Evolutionary conservation across 2,329 filamentous ascomycete genomes (phyloP).

Genomic region (Ophiostoma perfectum): DNA sequence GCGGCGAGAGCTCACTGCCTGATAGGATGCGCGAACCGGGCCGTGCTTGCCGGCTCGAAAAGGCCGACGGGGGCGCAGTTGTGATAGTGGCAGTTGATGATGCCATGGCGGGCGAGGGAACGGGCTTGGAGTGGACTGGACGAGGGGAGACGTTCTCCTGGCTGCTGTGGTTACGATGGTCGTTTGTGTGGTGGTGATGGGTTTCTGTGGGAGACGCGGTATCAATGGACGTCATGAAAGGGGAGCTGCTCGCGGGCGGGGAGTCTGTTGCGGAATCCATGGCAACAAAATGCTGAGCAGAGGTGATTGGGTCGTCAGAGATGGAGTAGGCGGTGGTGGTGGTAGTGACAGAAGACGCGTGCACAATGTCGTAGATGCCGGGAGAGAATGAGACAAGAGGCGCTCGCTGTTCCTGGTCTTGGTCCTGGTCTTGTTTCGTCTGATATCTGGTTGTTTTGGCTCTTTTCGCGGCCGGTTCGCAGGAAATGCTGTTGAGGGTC

Average conservation of each 20-base stretch:
- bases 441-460: conserved; percentile 8
- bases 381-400: background rate
- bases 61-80: background rate
- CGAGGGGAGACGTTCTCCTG: conserved; percentile 43
- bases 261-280: conserved; percentile 22
- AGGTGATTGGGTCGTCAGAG: background rate
- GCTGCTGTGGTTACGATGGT: conserved; percentile 20
- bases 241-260: conserved; percentile 30
- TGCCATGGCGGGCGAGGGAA: conserved; percentile 4
- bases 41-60: conserved; percentile 21
- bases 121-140: conserved; percentile 26
- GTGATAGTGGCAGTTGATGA: conserved; percentile 35
- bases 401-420: conserved; percentile 4
- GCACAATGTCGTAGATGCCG: conserved; percentile 31
- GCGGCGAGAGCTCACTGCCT: conserved; percentile 52
- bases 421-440: background rate
- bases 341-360: conserved; percentile 26
- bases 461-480: conserved; percentile 27
- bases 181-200: conserved; percentile 7
- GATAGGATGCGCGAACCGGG: conserved; percentile 48
- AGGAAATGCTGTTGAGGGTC: conserved; percentile 37
- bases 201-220: conserved; percentile 7
- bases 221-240: conserved; percentile 29
- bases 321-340: background rate
- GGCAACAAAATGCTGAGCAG: conserved; percentile 1